Evolutionary conservation across 2,329 filamentous ascomycete species (phyloP), one percentile per base, ranked within the genome.

Genomic region (Dactylellina sp.): DNA sequence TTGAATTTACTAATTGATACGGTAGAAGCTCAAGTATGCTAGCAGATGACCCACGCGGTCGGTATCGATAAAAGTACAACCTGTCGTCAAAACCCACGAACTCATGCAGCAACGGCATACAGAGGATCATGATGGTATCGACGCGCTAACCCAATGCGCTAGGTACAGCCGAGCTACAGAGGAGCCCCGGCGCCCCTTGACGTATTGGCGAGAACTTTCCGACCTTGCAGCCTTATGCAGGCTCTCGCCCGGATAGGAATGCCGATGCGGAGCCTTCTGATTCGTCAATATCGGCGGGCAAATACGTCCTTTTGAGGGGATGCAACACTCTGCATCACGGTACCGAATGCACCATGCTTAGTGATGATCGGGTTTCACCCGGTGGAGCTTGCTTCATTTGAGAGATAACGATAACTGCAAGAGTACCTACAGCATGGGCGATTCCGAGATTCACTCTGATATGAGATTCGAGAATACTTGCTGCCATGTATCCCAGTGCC

Each of bases 151-250:
- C 39, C 25, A n/a, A 61, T 65, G 3, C 12, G 32, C 59, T 6
- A 72, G 39, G 68, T 72, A 59, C 47, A 72, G 40, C 60, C 68
- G 68, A 65, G n/a, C n/a, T n/a, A n/a, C n/a, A n/a, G 53, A 42
- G 52, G 53, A 55, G 60, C 59, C 50, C 52, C 50, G 47, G 28
- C 50, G 25, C 28, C 28, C 28, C 28, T 32, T 32, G 28, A 32
- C 28, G 28, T 32, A 5, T 61, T 55, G 55, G 47, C 37, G 47
- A 60, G 49, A 44, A 70, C 50, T 70, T 39, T 47, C 64, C 64
- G 56, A 60, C 64, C 46, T 70, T 60, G 64, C 53, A 70, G 55
- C 55, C 52, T 53, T 61, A 46, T 55, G 50, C 61, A 49, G 32
- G 16, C n/a, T n/a, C n/a, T 35, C 16, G 24, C 20, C 50, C 61